These are phyloP conservation scores for Podospora pseudopauciseta DNA, from an alignment of 495 filamentous ascomycete species.

Conservation along the genomic window DNA sequence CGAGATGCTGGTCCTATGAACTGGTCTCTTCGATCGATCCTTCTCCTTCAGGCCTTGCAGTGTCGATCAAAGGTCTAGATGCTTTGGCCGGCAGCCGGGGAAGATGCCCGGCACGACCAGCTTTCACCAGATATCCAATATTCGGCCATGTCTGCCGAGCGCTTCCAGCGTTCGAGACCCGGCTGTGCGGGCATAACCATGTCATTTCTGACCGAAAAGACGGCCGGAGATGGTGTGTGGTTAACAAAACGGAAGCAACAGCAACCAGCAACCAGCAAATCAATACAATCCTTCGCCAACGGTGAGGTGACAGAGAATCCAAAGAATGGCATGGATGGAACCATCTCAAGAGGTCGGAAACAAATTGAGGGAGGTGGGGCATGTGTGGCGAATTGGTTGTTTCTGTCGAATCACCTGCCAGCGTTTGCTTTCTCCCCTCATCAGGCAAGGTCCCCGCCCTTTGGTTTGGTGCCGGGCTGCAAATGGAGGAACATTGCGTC, in stretches of 20 bases:
- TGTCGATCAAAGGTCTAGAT: neutral
- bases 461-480: conserved; percentile 7
- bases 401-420: conserved; percentile 25
- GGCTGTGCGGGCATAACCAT: neutral
- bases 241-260: neutral
- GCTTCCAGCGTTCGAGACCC: conserved; percentile 3
- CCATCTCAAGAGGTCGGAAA: conserved; percentile 16
- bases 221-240: conserved; percentile 7
- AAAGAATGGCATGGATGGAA: conserved; percentile 1
- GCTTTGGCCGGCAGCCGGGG: neutral
- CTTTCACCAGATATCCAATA: neutral
- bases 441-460: conserved; percentile 1
- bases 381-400: conserved; percentile 24
- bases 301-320: conserved; percentile 5
- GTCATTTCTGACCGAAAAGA: neutral
- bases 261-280: neutral
- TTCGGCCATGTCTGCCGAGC: neutral
- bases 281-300: conserved; percentile 14
- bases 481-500: conserved; percentile 22
- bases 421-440: neutral
- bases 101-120: neutral
- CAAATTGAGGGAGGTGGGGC: conserved; percentile 20
- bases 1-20: neutral
- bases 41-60: neutral
- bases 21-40: neutral